Percentiles rank a stretch among this genome's conserved stretches.
Evolutionary conservation across 345 rosid genomes (phyloP).

Genomic region (Orychophragmus violaceus): DNA sequence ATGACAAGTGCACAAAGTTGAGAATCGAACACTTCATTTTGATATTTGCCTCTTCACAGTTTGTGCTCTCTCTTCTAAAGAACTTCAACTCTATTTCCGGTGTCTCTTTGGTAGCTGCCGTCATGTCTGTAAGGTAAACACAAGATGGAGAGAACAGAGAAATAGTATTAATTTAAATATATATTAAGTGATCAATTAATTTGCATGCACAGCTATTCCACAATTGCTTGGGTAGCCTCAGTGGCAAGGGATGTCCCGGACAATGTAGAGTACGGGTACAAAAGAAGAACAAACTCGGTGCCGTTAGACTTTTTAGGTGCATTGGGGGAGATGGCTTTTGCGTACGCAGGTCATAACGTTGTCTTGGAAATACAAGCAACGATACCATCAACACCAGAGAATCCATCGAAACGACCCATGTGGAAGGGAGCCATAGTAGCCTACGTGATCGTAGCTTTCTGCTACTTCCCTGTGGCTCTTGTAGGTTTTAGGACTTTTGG

Average conservation of each 20-base stretch:
- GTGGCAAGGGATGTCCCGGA: conserved; percentile 32
- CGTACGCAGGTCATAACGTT: conserved; percentile 85
- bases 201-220: conserved; percentile 47
- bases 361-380: conserved; percentile 87
- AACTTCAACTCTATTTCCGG: conserved; percentile 78
- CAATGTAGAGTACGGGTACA: conserved; percentile 42
- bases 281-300: conserved; percentile 23
- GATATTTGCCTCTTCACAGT: conserved; percentile 68
- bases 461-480: conserved; percentile 80
- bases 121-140: conserved; percentile 58
- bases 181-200: not conserved
- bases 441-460: conserved; percentile 60
- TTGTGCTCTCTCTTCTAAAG: conserved; percentile 65
- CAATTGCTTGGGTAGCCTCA: conserved; percentile 77
- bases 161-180: not conserved
- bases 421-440: conserved; percentile 73
- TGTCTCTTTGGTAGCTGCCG: conserved; percentile 72
- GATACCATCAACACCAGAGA: conserved; percentile 78
- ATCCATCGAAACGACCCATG: conserved; percentile 75
- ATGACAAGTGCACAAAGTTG: conserved; percentile 28
- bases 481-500: conserved; percentile 52
- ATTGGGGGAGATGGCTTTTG: conserved; percentile 65
- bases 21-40: conserved; percentile 54
- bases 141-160: not conserved
- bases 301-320: conserved; percentile 54